These are phyloP conservation scores for Cajanus cajan DNA, from an alignment of 306 rosid species.

Conservation along the genomic window DNA sequence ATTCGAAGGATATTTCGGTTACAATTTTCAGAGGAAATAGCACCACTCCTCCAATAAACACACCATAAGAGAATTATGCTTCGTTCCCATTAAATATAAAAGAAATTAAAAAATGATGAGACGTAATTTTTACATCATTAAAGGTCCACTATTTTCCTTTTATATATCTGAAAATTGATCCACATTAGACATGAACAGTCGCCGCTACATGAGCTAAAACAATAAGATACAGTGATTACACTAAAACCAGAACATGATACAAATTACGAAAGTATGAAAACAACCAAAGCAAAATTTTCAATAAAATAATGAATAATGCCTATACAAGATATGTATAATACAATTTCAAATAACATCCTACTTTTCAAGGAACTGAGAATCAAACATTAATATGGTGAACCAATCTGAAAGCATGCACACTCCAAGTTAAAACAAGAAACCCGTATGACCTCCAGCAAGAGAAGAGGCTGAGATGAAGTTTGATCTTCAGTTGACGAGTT, in stretches of 20 bases:
- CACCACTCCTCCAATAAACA: no score
- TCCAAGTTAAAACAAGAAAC: constrained; percentile 30
- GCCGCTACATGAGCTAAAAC: not conserved
- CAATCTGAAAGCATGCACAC: constrained; percentile 27
- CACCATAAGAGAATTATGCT: no score
- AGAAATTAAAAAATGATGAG: not conserved
- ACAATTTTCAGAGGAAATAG: no score
- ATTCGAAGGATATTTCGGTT: no score
- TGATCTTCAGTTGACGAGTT: constrained; percentile 34
- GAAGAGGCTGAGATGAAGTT: constrained; percentile 24
- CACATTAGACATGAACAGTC: not conserved
- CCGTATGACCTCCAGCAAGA: constrained; percentile 1
- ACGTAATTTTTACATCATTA: not conserved
- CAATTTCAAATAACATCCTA: constrained; percentile 31
- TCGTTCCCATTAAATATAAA: no score
- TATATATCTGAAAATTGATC: not conserved
- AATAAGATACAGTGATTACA: not conserved
- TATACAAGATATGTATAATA: constrained; percentile 39
- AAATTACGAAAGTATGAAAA: not conserved
- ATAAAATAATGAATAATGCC: constrained; percentile 34
- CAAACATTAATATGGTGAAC: constrained; percentile 28
- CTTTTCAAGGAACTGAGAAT: constrained; percentile 25
- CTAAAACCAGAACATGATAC: constrained; percentile 1
- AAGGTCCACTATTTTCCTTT: not conserved
- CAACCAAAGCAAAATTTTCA: not conserved